phyloP scores from a whole-genome alignment of 2,329 filamentous ascomycete species.

The Epichloe amarillans region DNA sequence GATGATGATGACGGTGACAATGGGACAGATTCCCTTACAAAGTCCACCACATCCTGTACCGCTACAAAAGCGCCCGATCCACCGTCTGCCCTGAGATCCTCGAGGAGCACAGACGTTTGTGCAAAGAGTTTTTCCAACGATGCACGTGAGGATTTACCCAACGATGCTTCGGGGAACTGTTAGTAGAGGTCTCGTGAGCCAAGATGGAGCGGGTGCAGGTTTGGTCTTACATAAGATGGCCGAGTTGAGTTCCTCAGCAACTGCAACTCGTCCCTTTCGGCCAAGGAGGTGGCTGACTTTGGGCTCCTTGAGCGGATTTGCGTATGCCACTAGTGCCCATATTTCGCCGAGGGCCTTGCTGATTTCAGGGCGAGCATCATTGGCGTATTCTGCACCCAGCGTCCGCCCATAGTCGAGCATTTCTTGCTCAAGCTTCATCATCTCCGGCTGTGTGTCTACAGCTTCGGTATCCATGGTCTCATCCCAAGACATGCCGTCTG shows the following conservation, averaged over 20 bases:
- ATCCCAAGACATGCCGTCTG: constrained; percentile 23
- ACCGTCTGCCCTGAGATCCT: constrained; percentile 66
- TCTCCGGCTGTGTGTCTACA: constrained; percentile 19
- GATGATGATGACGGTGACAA: background rate
- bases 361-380: constrained; percentile 56
- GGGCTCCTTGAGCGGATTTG: constrained; percentile 61
- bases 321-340: constrained; percentile 78
- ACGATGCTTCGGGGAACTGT: constrained; percentile 46
- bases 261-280: constrained; percentile 55
- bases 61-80: constrained; percentile 73
- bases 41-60: constrained; percentile 34
- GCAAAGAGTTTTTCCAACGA: constrained; percentile 76
- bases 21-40: constrained; percentile 21
- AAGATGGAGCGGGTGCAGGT: background rate
- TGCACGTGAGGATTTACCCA: constrained; percentile 79
- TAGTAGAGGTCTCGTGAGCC: background rate
- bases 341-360: constrained; percentile 67
- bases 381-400: constrained; percentile 63
- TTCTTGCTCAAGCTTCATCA: constrained; percentile 44
- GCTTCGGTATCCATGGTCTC: constrained; percentile 41
- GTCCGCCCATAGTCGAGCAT: constrained; percentile 70
- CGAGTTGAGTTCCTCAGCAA: constrained; percentile 89
- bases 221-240: constrained; percentile 66
- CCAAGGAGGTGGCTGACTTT: constrained; percentile 70
- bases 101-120: constrained; percentile 76